phyloP scores from a whole-genome alignment of 2,329 filamentous ascomycete genomes.

The Penicillium digitatum region DNA sequence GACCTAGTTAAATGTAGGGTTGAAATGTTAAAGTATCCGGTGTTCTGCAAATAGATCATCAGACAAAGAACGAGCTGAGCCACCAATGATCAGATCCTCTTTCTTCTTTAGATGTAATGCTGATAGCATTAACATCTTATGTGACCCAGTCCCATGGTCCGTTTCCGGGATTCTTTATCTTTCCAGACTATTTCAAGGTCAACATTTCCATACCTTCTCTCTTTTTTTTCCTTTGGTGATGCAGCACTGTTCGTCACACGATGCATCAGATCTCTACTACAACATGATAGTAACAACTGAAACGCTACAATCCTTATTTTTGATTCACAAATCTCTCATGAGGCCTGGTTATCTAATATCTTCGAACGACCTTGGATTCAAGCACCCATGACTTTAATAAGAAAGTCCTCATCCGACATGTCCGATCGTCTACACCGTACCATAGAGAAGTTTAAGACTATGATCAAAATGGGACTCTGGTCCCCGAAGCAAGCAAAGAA shows the following conservation, averaged over 20 bases:
- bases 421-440: slow-evolving; percentile 30
- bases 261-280: slow-evolving; percentile 17
- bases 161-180: slow-evolving; percentile 26
- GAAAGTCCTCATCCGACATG: slow-evolving; percentile 21
- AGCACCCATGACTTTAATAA: slow-evolving; percentile 16
- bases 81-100: slow-evolving; percentile 10
- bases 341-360: slow-evolving; percentile 2
- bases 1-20: slow-evolving; percentile 1
- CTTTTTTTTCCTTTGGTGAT: slow-evolving; percentile 8
- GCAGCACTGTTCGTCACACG: slow-evolving; percentile 25
- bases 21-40: background rate
- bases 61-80: slow-evolving; percentile 16
- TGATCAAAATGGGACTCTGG: slow-evolving; percentile 31
- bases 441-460: slow-evolving; percentile 28
- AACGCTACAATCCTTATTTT: slow-evolving; percentile 14
- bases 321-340: slow-evolving; percentile 11
- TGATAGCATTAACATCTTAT: slow-evolving; percentile 28
- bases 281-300: slow-evolving; percentile 25
- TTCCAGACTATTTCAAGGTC: slow-evolving; percentile 27
- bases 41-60: slow-evolving; percentile 21
- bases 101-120: slow-evolving; percentile 27
- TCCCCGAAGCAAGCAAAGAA: slow-evolving; percentile 17
- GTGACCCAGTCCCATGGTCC: slow-evolving; percentile 34
- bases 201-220: slow-evolving; percentile 24
- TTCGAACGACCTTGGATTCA: slow-evolving; percentile 3